Conservation (phyloP, 208 protist species). For the Herpetomonas tarakana region DNA sequence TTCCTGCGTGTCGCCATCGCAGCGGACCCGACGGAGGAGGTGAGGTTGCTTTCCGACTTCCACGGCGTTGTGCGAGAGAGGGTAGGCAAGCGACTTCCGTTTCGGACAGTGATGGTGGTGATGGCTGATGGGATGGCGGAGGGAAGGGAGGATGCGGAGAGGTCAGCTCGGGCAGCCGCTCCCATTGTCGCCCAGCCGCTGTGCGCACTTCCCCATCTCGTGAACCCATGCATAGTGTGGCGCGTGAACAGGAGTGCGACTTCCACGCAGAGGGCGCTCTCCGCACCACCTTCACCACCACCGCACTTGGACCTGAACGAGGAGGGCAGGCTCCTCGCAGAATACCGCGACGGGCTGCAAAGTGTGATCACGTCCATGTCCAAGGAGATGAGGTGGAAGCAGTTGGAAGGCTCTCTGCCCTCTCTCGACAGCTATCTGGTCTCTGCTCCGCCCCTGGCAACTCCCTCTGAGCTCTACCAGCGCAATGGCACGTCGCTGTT, state of each 20-base stretch:
- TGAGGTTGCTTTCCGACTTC: conserved; percentile 54
- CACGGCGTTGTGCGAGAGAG: conserved; percentile 41
- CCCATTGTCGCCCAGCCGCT: conserved; percentile 15
- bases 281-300: no score
- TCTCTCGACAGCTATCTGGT: conserved; percentile 15
- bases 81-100: conserved; percentile 38
- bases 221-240: conserved; percentile 45
- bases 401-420: conserved; percentile 23
- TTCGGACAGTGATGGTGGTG: conserved; percentile 71
- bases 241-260: conserved; percentile 10
- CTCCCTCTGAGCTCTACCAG: conserved; percentile 41
- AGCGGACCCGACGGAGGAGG: conserved; percentile 56
- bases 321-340: neutral
- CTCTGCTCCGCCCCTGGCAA: conserved; percentile 1
- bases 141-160: neutral
- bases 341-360: conserved; percentile 68
- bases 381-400: conserved; percentile 51
- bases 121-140: conserved; percentile 58
- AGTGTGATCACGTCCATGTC: conserved; percentile 57
- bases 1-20: conserved; percentile 78
- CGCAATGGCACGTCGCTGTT: conserved; percentile 65
- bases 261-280: neutral
- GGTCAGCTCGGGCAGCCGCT: neutral
- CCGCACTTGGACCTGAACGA: no score
- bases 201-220: conserved; percentile 26